Conservation (phyloP, 441 rosid genomes). For the Populus tomentosa region DNA sequence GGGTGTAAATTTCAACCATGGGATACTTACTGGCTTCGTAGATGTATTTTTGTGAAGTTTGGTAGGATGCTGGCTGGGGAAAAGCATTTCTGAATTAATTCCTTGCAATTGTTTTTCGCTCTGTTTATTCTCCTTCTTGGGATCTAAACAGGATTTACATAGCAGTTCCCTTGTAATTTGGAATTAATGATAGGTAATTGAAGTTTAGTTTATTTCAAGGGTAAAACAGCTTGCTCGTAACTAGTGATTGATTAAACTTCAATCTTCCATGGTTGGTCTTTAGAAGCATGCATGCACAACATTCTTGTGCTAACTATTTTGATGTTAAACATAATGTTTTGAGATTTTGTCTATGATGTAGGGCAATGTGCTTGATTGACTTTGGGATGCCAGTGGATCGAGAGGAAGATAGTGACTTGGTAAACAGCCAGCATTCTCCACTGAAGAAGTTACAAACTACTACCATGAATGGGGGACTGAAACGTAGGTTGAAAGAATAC, state of each 20-base stretch:
- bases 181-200: not conserved
- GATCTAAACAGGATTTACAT: not conserved
- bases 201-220: not conserved
- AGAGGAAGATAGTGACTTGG: constrained; percentile 44
- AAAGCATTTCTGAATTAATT: not conserved
- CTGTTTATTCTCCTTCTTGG: not conserved
- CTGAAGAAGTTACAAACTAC: constrained; percentile 35
- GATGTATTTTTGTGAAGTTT: not conserved
- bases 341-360: constrained; percentile 14
- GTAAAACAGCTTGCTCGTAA: not conserved
- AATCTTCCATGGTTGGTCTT: not conserved
- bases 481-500: constrained; percentile 48
- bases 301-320: not conserved
- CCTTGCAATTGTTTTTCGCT: no score
- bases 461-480: constrained; percentile 42
- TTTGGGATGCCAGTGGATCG: constrained; percentile 66
- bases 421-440: constrained; percentile 35
- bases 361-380: constrained; percentile 85
- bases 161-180: not conserved
- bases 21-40: not conserved
- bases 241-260: not conserved
- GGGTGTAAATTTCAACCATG: not conserved
- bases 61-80: not conserved
- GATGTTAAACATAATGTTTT: not conserved
- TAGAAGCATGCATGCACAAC: not conserved